Conservation (phyloP, 805 yeast genomes). For the Clavispora fructus region DNA sequence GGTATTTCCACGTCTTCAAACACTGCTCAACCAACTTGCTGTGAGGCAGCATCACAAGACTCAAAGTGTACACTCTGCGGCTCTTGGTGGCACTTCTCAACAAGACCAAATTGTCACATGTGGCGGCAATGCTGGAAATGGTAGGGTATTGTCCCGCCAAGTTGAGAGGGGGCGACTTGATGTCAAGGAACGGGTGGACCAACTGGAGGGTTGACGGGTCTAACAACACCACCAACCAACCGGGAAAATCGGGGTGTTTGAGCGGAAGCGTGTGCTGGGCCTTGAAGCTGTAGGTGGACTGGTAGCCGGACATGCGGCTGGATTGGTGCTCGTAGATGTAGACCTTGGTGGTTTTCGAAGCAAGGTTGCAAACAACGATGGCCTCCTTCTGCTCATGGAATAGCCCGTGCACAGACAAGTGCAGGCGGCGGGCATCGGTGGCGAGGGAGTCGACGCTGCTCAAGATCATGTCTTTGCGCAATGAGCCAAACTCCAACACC, state of each 20-base stretch:
- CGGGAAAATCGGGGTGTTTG: slow-evolving; percentile 30
- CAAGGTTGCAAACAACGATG: slow-evolving; percentile 47
- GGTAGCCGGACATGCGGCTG: slow-evolving; percentile 25
- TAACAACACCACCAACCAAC: slow-evolving; percentile 41
- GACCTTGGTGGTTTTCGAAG: slow-evolving; percentile 40
- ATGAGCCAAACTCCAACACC: slow-evolving; percentile 25
- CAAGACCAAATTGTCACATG: slow-evolving; percentile 25
- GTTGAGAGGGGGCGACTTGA: slow-evolving; percentile 30
- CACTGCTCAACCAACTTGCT: slow-evolving; percentile 40
- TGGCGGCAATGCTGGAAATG: slow-evolving; percentile 21
- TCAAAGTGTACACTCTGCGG: slow-evolving; percentile 21
- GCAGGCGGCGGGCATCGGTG: slow-evolving; percentile 22
- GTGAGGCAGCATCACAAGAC: slow-evolving; percentile 41
- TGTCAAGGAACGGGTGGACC: slow-evolving; percentile 54
- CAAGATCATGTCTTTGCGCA: slow-evolving; percentile 66
- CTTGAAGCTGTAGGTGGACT: slow-evolving; percentile 4
- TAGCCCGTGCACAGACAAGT: slow-evolving; percentile 35
- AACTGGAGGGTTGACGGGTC: slow-evolving; percentile 33
- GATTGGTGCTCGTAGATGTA: slow-evolving; percentile 42
- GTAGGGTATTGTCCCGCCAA: slow-evolving; percentile 15
- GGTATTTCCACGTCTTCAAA: slow-evolving; percentile 44
- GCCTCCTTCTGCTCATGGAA: slow-evolving; percentile 55
- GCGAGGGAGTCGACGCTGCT: slow-evolving; percentile 50
- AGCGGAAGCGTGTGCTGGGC: slow-evolving; percentile 31
- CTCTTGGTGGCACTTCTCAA: slow-evolving; percentile 14